Conservation (phyloP, 202 grass and related monocot species). For the Saccharum hybrid region DNA sequence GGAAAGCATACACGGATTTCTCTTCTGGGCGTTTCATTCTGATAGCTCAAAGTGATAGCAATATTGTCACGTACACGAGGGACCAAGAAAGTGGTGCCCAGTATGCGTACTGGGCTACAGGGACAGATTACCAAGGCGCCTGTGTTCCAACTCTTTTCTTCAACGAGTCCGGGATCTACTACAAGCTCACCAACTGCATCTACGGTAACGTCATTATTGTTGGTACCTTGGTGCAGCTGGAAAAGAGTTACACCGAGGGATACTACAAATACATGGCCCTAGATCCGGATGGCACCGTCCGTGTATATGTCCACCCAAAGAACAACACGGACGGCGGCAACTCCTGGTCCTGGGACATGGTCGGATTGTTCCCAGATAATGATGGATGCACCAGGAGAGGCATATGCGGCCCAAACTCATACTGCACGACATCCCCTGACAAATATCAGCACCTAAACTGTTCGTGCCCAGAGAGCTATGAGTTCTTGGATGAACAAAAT, state of each 20-base stretch:
- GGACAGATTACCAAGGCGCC: background rate
- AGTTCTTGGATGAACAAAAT: background rate
- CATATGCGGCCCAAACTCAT: background rate
- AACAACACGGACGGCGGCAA: background rate
- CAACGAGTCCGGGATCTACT: background rate
- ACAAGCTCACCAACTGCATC: background rate
- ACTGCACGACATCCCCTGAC: background rate
- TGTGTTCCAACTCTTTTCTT: background rate
- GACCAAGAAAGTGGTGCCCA: background rate
- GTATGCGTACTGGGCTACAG: background rate
- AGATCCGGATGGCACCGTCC: slow-evolving; percentile 38
- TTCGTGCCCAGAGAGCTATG: background rate
- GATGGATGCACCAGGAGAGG: background rate
- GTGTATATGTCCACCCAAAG: background rate
- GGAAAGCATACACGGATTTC: background rate
- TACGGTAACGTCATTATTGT: background rate
- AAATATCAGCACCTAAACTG: background rate
- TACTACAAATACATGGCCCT: slow-evolving; percentile 23
- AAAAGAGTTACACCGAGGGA: background rate
- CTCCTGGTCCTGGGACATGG: background rate
- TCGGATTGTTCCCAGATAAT: background rate
- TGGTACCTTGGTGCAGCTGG: background rate
- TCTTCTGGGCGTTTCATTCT: slow-evolving; percentile 20
- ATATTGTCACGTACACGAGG: slow-evolving; percentile 5
- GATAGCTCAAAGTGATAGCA: background rate